Evolutionary conservation across 139 green algal genomes (phyloP), one percentile per base, ranked within the genome.

Genomic region (Limnomonas spitsbergensis): DNA sequence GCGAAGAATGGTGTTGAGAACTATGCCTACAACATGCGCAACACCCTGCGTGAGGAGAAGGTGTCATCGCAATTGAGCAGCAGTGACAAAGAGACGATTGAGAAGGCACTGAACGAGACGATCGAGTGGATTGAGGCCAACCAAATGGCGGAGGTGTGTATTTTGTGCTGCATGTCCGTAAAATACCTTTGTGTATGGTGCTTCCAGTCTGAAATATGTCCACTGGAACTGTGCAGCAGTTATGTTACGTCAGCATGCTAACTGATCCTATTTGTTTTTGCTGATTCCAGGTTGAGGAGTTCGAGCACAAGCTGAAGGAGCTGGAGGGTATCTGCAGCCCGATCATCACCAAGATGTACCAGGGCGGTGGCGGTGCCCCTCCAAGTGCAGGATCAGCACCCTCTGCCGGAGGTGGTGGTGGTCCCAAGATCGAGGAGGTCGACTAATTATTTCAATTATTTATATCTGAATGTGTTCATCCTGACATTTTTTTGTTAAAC

Each of bases 261-360:
- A 14, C 20, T 14, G 47, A 20, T 14, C 47, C 20, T 20, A 14
- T 61, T 29, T 61, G 14, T 61, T 29, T 20, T 61, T 61, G 14
- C 47, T 61, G 9, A 36, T 20, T 37, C 9, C 61, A 74, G 29
- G 36, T 74, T n/a, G 96, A 99, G 74, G 96, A 99, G 91, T 95
- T 98, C 81, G 93, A 99, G 86, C 84, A 95, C 89, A 96, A 98
- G 89, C 87, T 93, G 54, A 98, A 98, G 92, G 94, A 99, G 88
- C 90, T 99, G 53, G 96, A 99, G 87, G 84, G 82, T 14, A 56
- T 95, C 24, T 97, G 91, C 88, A 95, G 90, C 80, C 96, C 96
- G 66, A 98, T 99, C 88, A 97, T 93, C 82, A 93, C 79, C n/a
- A 38, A 61, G 80, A 88, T 95, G 84, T 96, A 97, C 84, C 36